Evolutionary conservation across 768 basidiomycete genomes (phyloP).

Genomic region (Tylopilus intermedius): DNA sequence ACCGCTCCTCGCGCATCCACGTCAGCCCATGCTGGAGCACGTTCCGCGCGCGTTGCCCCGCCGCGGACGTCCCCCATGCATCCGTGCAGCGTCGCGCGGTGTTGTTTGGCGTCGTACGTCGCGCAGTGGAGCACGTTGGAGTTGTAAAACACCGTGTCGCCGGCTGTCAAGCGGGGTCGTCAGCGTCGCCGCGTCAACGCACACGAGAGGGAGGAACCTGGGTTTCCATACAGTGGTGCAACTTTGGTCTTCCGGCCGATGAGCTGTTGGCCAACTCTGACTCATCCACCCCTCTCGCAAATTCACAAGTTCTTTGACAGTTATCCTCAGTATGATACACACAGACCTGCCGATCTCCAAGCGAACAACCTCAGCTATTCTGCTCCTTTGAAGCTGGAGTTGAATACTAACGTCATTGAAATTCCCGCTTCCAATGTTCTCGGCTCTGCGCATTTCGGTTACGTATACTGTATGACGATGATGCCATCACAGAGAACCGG

Average conservation of each 20-base stretch:
- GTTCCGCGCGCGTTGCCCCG: constrained; percentile 60
- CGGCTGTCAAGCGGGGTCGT: constrained; percentile 33
- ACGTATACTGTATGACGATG: constrained; percentile 79
- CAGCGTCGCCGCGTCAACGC: no score
- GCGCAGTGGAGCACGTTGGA: constrained; percentile 76
- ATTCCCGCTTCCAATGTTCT: constrained; percentile 70
- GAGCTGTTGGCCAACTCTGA: constrained; percentile 20
- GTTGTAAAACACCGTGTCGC: constrained; percentile 78
- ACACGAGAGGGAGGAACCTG: constrained; percentile 26
- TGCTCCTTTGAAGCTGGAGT: constrained; percentile 15
- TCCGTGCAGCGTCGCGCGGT: constrained; percentile 66
- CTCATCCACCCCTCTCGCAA: constrained; percentile 38
- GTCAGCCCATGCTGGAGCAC: constrained; percentile 68
- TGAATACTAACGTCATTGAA: constrained; percentile 32
- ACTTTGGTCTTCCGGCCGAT: constrained; percentile 37
- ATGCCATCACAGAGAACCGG: constrained; percentile 38
- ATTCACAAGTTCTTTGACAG: constrained; percentile 92
- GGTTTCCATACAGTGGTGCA: constrained; percentile 78
- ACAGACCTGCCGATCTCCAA: constrained; percentile 60
- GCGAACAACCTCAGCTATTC: constrained; percentile 50
- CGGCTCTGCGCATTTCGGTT: constrained; percentile 90
- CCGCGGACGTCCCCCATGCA: constrained; percentile 60
- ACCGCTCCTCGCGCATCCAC: constrained; percentile 62
- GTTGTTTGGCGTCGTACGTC: constrained; percentile 45
- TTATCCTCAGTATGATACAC: constrained; percentile 63